Conservation (phyloP, 345 rosid genomes). For the Euphorbia lathyris region DNA sequence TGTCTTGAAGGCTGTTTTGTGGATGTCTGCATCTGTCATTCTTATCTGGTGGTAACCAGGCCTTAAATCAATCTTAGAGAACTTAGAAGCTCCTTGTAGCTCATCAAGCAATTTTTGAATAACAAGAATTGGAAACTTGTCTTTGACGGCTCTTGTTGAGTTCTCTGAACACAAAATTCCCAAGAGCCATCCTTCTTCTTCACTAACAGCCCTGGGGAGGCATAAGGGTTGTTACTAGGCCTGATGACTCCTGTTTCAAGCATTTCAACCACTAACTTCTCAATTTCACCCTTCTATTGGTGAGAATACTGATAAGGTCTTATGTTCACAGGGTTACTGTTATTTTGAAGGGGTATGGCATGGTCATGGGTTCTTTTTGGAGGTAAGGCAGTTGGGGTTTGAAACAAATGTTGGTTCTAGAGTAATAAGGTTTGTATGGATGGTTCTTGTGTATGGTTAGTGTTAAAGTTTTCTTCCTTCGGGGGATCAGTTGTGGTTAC, state of each 20-base stretch:
- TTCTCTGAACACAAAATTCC: too few species aligned
- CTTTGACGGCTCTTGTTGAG: too few species aligned
- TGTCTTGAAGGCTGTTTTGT: neutral
- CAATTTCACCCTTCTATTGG: neutral
- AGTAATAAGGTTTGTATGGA: too few species aligned
- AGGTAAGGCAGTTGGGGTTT: neutral
- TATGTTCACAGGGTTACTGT: neutral
- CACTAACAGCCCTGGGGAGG: neutral
- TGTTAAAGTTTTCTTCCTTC: too few species aligned
- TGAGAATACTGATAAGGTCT: neutral
- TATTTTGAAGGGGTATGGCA: neutral
- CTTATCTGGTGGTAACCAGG: neutral
- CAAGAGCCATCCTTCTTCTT: too few species aligned
- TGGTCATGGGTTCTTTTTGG: neutral
- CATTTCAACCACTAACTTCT: neutral
- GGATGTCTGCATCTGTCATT: neutral
- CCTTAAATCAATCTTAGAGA: neutral
- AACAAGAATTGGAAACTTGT: too few species aligned
- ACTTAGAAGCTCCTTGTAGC: neutral
- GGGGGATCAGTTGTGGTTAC: too few species aligned
- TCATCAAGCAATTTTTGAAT: neutral
- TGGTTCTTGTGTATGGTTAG: too few species aligned
- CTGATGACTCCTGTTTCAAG: neutral
- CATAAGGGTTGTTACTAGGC: neutral
- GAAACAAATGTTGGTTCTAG: too few species aligned